Conservation (phyloP, 1,284 basidiomycete species). For the Trichosporon asahii region DNA sequence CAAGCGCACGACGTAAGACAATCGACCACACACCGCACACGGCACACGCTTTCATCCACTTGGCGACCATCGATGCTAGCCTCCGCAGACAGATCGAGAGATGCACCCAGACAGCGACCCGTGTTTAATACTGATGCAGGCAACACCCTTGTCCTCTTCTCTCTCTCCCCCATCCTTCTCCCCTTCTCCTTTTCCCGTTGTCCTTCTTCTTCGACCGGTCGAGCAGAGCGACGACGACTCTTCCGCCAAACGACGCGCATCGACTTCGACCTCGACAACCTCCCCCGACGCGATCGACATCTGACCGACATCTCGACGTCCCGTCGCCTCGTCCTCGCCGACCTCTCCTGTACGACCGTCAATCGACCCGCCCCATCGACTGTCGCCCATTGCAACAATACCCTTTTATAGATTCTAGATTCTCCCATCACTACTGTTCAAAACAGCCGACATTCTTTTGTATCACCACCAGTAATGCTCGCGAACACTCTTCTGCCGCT, state of each 20-base stretch:
- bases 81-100: not conserved
- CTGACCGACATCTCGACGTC: not conserved
- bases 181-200: not conserved
- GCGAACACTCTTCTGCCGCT: not conserved
- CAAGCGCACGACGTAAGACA: not conserved
- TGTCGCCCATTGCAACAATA: not conserved
- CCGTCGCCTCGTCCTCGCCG: not conserved
- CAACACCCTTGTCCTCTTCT: not conserved
- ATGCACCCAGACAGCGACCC: not conserved
- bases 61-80: not conserved
- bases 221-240: not conserved
- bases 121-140: not conserved
- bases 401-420: not conserved
- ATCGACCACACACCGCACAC: not conserved
- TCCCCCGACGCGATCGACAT: not conserved
- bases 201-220: not conserved
- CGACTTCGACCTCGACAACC: not conserved
- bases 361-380: constrained; percentile 1
- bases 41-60: not conserved
- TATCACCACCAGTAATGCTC: not conserved
- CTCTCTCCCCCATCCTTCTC: not conserved
- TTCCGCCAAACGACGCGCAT: not conserved
- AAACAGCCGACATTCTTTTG: not conserved
- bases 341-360: not conserved
- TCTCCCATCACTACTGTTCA: not conserved